Evolutionary conservation across 2,329 filamentous ascomycete species (phyloP).

Genomic region (Cercospora sojina): DNA sequence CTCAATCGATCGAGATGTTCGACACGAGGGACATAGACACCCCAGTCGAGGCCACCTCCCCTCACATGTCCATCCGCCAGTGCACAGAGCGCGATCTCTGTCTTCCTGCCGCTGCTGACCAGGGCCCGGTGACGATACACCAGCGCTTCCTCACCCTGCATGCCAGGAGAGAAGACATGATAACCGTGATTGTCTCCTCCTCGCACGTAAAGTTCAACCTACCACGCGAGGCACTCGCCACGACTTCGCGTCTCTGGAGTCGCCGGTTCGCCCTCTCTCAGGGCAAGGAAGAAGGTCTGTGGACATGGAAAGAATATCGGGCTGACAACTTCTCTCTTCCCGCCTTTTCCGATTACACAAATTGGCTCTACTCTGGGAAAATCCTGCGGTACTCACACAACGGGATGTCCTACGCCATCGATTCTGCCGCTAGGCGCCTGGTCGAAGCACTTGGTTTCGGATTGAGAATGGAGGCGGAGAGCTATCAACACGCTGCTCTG

Average conservation of each 20-base stretch:
- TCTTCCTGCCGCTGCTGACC: not conserved
- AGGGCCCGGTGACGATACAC: not conserved
- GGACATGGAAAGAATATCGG: not conserved
- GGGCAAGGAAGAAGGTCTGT: not conserved
- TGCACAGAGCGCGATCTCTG: not conserved
- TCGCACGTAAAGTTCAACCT: not conserved
- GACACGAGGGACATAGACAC: not conserved
- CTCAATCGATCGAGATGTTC: not conserved
- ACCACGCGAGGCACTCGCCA: not conserved
- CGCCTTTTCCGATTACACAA: not conserved
- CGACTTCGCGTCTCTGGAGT: not conserved
- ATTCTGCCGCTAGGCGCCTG: not conserved
- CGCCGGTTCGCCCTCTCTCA: not conserved
- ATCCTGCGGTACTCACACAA: not conserved
- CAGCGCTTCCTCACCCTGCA: not conserved
- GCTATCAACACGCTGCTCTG: constrained; percentile 1
- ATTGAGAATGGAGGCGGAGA: not conserved
- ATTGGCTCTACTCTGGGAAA: not conserved
- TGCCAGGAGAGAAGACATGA: not conserved
- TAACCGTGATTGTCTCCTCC: not conserved
- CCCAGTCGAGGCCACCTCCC: not conserved
- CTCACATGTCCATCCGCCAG: not conserved
- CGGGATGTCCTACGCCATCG: not conserved
- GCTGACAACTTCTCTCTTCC: not conserved
- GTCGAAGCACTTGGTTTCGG: not conserved